Conservation (phyloP, 148 eudicot species). For the Rhododendron ovatum region DNA sequence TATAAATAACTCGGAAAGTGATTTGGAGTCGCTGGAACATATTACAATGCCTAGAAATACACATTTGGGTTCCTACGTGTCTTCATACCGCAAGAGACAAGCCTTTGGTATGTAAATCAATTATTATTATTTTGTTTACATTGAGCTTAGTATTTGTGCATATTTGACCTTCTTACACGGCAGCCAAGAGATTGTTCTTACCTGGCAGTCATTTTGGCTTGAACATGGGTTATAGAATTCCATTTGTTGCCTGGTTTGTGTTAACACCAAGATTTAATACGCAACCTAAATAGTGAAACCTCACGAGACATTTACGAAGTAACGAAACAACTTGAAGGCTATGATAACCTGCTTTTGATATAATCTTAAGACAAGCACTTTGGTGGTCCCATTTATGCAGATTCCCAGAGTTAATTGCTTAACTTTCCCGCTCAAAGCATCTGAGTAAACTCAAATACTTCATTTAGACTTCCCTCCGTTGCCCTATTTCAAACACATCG, state of each 20-base stretch:
- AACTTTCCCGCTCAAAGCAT: background rate
- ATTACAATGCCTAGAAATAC: conserved; percentile 26
- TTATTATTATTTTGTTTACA: background rate
- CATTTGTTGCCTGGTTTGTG: background rate
- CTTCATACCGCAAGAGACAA: conserved; percentile 80
- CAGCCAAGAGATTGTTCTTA: background rate
- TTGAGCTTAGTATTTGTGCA: background rate
- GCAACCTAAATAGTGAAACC: background rate
- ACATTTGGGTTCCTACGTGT: conserved; percentile 44
- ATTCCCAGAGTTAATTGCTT: background rate
- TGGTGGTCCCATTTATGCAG: background rate
- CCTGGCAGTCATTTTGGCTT: background rate
- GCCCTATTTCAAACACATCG: no score
- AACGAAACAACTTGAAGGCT: background rate
- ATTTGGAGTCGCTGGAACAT: conserved; percentile 56
- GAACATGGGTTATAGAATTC: background rate
- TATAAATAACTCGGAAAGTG: conserved; percentile 53
- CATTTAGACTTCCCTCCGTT: background rate
- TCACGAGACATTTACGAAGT: background rate
- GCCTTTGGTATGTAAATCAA: conserved; percentile 59
- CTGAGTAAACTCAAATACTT: background rate
- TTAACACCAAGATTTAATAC: background rate
- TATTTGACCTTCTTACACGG: background rate
- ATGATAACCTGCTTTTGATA: background rate
- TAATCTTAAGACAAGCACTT: background rate